Evolutionary conservation across 257 asterid species (phyloP).

Genomic region (Solanum lycopersicoides): DNA sequence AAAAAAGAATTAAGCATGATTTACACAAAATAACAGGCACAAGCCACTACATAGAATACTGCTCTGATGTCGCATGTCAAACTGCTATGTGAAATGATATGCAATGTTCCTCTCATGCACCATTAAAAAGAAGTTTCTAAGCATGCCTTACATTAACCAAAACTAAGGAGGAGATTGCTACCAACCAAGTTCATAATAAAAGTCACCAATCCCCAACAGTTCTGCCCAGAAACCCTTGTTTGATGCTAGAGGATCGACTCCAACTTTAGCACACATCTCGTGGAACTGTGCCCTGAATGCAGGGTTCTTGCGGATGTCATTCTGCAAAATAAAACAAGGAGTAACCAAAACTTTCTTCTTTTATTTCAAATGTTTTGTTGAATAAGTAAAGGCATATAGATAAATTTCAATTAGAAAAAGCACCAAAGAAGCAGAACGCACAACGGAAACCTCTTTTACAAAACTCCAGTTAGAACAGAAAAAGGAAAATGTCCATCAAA

Average conservation of each 20-base stretch:
- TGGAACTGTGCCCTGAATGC: conserved; percentile 93
- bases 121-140: neutral
- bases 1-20: too few species aligned
- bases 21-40: neutral
- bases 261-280: conserved; percentile 99
- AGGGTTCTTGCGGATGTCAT: conserved; percentile 94
- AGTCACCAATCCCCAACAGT: conserved; percentile 91
- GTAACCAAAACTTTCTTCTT: neutral
- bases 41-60: neutral
- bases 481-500: neutral
- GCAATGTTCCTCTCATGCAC: neutral
- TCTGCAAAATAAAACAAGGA: conserved; percentile 34
- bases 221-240: conserved; percentile 99
- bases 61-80: neutral
- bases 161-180: conserved; percentile 9
- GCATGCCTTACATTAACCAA: neutral
- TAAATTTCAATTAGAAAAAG: neutral
- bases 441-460: neutral
- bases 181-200: conserved; percentile 97
- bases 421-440: neutral
- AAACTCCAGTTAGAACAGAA: neutral
- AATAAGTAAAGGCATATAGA: neutral
- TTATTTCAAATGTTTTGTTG: neutral
- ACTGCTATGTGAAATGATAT: neutral
- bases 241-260: conserved; percentile 98